Conservation (phyloP, 2,329 filamentous ascomycete species). For the Colletotrichum chlorophyti region DNA sequence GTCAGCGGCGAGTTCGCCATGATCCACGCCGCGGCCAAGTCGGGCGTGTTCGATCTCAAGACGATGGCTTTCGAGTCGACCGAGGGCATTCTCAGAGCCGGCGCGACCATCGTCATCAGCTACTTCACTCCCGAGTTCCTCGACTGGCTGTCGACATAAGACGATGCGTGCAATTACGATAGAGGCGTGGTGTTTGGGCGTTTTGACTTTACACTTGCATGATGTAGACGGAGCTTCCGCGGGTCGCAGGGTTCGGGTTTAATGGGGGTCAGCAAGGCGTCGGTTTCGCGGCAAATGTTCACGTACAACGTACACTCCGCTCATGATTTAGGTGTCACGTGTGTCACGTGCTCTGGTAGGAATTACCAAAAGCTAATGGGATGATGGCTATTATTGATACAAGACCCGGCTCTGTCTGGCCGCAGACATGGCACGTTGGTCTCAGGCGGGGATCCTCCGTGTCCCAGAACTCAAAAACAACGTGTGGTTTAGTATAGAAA, state of each 20-base stretch:
- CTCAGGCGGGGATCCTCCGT: conserved; percentile 1
- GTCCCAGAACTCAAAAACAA: neutral
- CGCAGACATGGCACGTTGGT: conserved; percentile 1
- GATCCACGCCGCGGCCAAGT: conserved; percentile 95
- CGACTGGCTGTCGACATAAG: conserved; percentile 66
- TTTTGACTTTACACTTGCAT: neutral
- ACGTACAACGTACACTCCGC: conserved; percentile 3
- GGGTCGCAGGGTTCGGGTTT: neutral
- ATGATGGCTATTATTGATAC: conserved; percentile 5
- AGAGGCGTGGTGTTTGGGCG: conserved; percentile 23
- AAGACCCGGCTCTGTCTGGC: conserved; percentile 3
- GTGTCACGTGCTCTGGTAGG: too few species aligned
- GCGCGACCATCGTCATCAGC: conserved; percentile 89
- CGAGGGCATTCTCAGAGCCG: conserved; percentile 90
- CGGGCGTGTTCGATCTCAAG: conserved; percentile 94
- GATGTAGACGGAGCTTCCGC: neutral
- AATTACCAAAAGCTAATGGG: conserved; percentile 20
- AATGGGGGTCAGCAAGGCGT: conserved; percentile 3
- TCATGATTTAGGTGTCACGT: conserved; percentile 2
- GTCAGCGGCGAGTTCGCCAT: conserved; percentile 97
- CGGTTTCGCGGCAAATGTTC: conserved; percentile 1
- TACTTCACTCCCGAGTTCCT: conserved; percentile 90
- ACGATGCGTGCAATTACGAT: conserved; percentile 5
- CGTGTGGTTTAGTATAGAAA: neutral
- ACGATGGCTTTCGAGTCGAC: conserved; percentile 94